These are phyloP conservation scores for Cryptococcus jaspeensis DNA, from an alignment of 1,284 basidiomycete genomes.

Conservation along the genomic window DNA sequence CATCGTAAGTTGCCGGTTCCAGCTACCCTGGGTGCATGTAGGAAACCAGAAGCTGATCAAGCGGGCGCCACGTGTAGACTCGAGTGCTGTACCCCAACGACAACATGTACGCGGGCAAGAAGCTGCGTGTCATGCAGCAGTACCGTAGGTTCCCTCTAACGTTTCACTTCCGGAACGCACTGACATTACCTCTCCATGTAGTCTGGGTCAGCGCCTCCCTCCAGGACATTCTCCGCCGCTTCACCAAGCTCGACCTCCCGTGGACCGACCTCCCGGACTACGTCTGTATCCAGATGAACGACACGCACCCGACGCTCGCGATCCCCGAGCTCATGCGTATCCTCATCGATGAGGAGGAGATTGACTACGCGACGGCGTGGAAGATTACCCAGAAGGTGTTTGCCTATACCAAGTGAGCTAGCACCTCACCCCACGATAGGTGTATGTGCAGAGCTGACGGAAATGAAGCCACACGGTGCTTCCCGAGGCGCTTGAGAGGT, in stretches of 20 bases:
- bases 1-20: conserved; percentile 55
- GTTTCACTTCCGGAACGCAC: conserved; percentile 3
- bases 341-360: conserved; percentile 74
- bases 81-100: conserved; percentile 69
- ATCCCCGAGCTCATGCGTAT: conserved; percentile 93
- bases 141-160: conserved; percentile 58
- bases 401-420: conserved; percentile 74
- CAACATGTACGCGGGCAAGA: conserved; percentile 65
- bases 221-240: conserved; percentile 71
- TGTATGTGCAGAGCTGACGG: not conserved
- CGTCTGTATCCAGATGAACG: conserved; percentile 73
- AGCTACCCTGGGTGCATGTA: not conserved
- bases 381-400: conserved; percentile 80
- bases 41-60: not conserved
- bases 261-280: conserved; percentile 67
- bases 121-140: conserved; percentile 88
- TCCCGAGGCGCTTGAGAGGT: conserved; percentile 62
- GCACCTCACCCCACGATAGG: no score
- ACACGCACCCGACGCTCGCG: conserved; percentile 90
- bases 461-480: conserved; percentile 39
- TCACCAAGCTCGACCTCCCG: conserved; percentile 51
- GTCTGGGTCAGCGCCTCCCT: conserved; percentile 50
- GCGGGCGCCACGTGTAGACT: conserved; percentile 52
- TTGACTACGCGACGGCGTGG: conserved; percentile 82
- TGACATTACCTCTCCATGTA: conserved; percentile 2